These are phyloP conservation scores for Rhizophagus prolifer DNA, from an alignment of 192 early-diverging fungal genomes.

Conservation along the genomic window DNA sequence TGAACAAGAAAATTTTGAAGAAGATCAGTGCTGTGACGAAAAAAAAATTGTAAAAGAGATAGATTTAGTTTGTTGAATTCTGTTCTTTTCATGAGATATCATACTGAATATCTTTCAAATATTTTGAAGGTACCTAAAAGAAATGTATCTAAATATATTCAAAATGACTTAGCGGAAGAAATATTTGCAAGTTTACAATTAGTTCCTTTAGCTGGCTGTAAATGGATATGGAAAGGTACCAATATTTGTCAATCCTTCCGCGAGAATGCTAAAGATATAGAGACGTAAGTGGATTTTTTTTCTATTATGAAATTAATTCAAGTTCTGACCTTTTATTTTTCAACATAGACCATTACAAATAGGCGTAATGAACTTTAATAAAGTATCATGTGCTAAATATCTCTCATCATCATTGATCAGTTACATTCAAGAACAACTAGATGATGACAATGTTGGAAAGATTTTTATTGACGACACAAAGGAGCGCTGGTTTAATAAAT, in stretches of 20 bases:
- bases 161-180: not conserved
- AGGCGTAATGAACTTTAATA: not conserved
- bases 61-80: too few species aligned
- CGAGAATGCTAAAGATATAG: not conserved
- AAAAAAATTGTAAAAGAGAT: too few species aligned
- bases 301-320: too few species aligned
- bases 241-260: not conserved
- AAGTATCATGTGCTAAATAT: not conserved
- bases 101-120: too few species aligned
- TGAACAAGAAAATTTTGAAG: too few species aligned
- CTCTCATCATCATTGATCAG: conserved; percentile 3
- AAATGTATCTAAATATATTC: conserved; percentile 4
- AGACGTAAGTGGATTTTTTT: not conserved
- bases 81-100: too few species aligned
- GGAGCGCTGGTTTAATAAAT: conserved; percentile 1
- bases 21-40: too few species aligned
- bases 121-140: not conserved
- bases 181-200: not conserved
- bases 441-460: not conserved
- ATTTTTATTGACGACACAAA: not conserved
- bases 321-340: too few species aligned
- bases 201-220: not conserved
- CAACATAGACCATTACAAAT: conserved; percentile 6
- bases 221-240: not conserved
- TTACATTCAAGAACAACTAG: not conserved